A percentile compares a stretch with the other conserved stretches of the same genome.
phyloP scores from a whole-genome alignment of 768 basidiomycete species.

The Hydnomerulius pinastri region DNA sequence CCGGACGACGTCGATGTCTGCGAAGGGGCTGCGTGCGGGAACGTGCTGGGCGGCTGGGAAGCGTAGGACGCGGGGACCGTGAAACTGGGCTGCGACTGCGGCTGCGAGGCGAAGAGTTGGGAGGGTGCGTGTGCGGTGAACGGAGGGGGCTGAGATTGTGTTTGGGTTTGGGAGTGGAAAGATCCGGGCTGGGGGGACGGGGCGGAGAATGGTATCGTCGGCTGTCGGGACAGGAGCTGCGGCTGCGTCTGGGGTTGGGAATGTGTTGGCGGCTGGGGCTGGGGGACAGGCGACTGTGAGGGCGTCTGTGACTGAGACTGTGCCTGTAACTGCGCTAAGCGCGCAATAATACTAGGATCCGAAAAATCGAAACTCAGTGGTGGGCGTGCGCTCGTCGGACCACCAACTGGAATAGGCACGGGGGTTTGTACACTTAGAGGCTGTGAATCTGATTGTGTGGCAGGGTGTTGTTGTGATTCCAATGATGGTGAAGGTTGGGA shows the following conservation, averaged over 20 bases:
- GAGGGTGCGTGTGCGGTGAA: too few relatives aligned
- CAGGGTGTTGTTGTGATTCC: neutral
- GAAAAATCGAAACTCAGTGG: slow-evolving; percentile 17
- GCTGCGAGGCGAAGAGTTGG: slow-evolving; percentile 11
- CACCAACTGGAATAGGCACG: neutral
- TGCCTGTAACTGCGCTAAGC: slow-evolving; percentile 26
- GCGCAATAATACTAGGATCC: slow-evolving; percentile 25
- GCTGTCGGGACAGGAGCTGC: slow-evolving; percentile 1
- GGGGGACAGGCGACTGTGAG: neutral
- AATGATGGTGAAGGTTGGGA: neutral
- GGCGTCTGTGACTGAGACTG: slow-evolving; percentile 13
- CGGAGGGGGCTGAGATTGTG: slow-evolving; percentile 8
- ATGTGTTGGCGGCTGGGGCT: slow-evolving; percentile 1
- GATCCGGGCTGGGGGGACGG: neutral
- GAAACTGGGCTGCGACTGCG: slow-evolving; percentile 10
- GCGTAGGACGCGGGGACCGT: neutral
- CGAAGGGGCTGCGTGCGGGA: slow-evolving; percentile 2
- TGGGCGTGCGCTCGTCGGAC: neutral
- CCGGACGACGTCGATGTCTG: slow-evolving; percentile 3
- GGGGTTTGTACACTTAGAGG: neutral
- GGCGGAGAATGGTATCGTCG: slow-evolving; percentile 1
- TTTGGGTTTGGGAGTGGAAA: neutral
- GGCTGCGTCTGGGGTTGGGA: slow-evolving; percentile 4
- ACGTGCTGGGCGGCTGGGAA: neutral
- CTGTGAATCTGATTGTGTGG: slow-evolving; percentile 3